These are phyloP conservation scores for Ceratocystis ficicola DNA, from an alignment of 2,329 filamentous ascomycete genomes.

Conservation along the genomic window DNA sequence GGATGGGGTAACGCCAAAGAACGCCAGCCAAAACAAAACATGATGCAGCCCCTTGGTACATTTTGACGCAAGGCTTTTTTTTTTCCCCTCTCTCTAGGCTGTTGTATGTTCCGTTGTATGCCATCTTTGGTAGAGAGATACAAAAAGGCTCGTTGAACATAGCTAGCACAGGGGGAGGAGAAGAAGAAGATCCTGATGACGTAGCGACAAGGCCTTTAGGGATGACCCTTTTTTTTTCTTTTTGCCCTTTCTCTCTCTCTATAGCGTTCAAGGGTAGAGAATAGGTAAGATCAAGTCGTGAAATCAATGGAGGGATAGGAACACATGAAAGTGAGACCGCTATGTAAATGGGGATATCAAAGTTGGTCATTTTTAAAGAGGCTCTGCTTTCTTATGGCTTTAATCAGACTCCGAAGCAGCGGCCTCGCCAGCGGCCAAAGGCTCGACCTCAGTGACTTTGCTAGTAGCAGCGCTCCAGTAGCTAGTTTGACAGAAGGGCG, in stretches of 20 bases:
- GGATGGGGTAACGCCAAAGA: conserved; percentile 19
- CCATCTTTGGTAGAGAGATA: too few species aligned
- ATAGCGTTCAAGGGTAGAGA: not conserved
- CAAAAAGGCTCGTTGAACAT: too few species aligned
- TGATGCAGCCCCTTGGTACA: not conserved
- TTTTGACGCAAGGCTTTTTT: conserved; percentile 5
- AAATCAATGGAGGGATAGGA: conserved; percentile 8
- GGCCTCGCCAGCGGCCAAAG: conserved; percentile 18
- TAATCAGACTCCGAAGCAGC: conserved; percentile 15
- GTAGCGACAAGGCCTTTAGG: too few species aligned
- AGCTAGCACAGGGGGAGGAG: too few species aligned
- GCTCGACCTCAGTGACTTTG: conserved; percentile 45
- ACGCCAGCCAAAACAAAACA: conserved; percentile 20
- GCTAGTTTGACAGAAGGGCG: conserved; percentile 28
- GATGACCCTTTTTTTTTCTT: not conserved
- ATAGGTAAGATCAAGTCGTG: not conserved
- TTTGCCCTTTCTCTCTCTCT: too few species aligned
- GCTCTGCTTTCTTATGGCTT: not conserved
- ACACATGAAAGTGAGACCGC: conserved; percentile 4
- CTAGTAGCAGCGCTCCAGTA: conserved; percentile 51
- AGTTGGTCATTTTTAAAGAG: not conserved
- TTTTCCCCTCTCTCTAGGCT: not conserved
- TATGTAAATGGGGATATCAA: not conserved
- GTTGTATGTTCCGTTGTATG: not conserved
- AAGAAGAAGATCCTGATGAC: too few species aligned